These are phyloP conservation scores for Mycena sp. DNA, from an alignment of 1,284 basidiomycete genomes.

Conservation along the genomic window DNA sequence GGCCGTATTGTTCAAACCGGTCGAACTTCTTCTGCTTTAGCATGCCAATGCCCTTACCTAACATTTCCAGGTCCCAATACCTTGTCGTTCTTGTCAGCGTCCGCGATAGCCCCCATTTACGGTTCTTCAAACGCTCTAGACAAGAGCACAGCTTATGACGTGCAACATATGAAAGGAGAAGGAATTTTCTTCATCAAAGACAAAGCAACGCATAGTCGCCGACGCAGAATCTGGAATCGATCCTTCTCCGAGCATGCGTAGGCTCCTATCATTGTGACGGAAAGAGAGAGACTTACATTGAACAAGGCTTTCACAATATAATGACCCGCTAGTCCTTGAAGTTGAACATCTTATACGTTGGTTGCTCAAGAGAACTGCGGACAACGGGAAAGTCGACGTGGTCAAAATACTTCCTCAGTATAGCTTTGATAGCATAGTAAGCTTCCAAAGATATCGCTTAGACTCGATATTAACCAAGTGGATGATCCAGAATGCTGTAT, in stretches of 20 bases:
- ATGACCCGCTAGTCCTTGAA: background rate
- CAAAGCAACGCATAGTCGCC: background rate
- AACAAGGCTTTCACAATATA: background rate
- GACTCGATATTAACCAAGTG: background rate
- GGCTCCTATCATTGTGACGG: too few relatives aligned
- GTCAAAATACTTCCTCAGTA: constrained; percentile 4
- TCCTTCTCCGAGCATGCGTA: constrained; percentile 5
- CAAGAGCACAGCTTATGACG: constrained; percentile 1
- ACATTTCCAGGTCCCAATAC: constrained; percentile 4
- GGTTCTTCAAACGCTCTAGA: constrained; percentile 2
- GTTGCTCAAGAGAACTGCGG: background rate
- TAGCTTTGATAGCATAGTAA: background rate
- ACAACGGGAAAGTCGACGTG: constrained; percentile 3
- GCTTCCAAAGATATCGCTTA: background rate
- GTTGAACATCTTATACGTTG: background rate
- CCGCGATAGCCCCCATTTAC: constrained; percentile 2
- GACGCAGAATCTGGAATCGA: constrained; percentile 14
- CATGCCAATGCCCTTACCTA: too few relatives aligned
- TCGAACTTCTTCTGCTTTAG: background rate
- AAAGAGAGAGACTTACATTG: background rate
- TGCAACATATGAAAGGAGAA: background rate
- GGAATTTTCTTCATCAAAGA: constrained; percentile 13
- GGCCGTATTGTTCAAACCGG: constrained; percentile 7
- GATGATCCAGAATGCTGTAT: background rate
- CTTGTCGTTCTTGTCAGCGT: background rate